phyloP scores from a whole-genome alignment of 805 yeast species.

The Myxozyma lipomycoides region DNA sequence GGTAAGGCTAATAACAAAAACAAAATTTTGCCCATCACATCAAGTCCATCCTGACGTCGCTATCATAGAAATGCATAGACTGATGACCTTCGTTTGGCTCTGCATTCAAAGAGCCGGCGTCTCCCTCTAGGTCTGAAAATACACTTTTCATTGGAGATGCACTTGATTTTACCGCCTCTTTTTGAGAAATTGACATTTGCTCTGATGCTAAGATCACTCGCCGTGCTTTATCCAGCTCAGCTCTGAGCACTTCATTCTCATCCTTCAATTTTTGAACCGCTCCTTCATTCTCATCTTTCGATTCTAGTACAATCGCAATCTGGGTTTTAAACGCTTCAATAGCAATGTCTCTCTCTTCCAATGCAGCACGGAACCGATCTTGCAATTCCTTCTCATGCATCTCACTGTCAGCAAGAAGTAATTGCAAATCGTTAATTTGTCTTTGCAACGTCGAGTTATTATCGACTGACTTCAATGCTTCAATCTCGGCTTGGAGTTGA shows the following conservation, averaged over 20 bases:
- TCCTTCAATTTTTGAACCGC: background rate
- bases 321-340: background rate
- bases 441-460: background rate
- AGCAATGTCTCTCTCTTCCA: background rate
- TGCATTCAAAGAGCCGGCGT: no score
- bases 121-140: conserved; percentile 1
- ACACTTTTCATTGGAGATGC: background rate
- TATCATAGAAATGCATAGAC: no score
- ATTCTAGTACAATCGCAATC: background rate
- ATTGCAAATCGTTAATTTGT: background rate
- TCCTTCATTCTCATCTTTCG: background rate
- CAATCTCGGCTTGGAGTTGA: background rate
- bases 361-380: background rate
- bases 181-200: no score
- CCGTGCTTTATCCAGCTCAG: background rate
- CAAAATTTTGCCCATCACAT: no score
- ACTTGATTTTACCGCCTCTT: no score
- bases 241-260: background rate
- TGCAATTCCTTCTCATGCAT: background rate
- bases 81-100: no score
- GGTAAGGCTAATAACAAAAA: no score
- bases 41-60: no score
- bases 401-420: background rate
- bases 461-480: background rate
- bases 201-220: no score